Conservation (phyloP, 1,139 yeast species). For the Nakaseomyces delphensis region DNA sequence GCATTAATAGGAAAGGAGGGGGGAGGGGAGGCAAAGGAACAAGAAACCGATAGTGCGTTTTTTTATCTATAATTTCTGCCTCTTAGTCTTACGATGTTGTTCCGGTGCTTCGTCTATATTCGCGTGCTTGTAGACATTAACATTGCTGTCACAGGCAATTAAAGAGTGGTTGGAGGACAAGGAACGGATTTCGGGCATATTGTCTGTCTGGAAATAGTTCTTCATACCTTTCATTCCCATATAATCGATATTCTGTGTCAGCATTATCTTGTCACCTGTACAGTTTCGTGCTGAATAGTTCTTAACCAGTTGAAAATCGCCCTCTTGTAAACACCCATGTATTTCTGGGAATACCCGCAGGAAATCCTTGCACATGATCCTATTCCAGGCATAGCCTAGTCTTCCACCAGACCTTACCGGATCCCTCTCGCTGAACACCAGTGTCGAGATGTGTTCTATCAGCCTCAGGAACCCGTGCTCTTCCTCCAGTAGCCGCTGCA, state of each 20-base stretch:
- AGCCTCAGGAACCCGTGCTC: constrained; percentile 21
- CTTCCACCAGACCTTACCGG: constrained; percentile 7
- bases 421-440: constrained; percentile 11
- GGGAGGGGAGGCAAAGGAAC: too few relatives aligned
- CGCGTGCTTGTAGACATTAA: neutral
- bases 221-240: neutral
- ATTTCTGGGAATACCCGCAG: constrained; percentile 26
- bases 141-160: neutral
- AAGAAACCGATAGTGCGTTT: too few relatives aligned
- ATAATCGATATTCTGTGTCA: neutral
- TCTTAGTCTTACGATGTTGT: neutral
- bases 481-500: constrained; percentile 13
- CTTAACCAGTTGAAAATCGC: constrained; percentile 22
- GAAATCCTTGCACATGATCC: constrained; percentile 26
- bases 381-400: constrained; percentile 25
- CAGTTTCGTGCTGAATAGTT: constrained; percentile 2
- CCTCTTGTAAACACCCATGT: constrained; percentile 18
- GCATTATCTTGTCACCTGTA: neutral
- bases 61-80: neutral
- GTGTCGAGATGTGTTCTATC: constrained; percentile 18
- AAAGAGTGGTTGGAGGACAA: neutral
- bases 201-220: neutral
- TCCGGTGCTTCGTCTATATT: neutral
- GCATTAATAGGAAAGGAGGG: too few relatives aligned
- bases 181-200: neutral